These are phyloP conservation scores for Podaxis sp. DNA, from an alignment of 768 basidiomycete species.

Conservation along the genomic window DNA sequence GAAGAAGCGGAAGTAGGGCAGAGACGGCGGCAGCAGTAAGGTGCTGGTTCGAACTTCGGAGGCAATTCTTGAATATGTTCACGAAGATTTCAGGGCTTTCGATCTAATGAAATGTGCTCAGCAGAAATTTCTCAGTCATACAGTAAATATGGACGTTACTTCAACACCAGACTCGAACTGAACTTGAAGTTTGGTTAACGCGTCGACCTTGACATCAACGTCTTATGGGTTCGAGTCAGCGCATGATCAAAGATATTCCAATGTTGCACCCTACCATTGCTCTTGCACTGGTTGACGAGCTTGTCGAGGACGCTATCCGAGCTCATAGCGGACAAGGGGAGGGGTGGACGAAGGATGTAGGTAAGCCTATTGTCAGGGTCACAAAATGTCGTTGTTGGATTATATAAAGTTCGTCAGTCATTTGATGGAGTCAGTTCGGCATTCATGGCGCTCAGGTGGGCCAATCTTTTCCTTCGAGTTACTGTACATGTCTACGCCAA, in stretches of 20 bases:
- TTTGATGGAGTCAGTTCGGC: not conserved
- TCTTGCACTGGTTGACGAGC: constrained; percentile 64
- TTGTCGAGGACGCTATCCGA: constrained; percentile 50
- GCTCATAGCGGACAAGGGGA: constrained; percentile 42
- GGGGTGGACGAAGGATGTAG: constrained; percentile 3
- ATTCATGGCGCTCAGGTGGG: not conserved
- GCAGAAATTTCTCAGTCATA: not conserved
- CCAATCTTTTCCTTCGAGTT: too few species aligned
- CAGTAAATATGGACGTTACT: constrained; percentile 37
- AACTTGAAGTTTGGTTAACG: constrained; percentile 71
- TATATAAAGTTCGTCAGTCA: constrained; percentile 11
- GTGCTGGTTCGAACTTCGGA: constrained; percentile 81
- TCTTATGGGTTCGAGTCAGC: constrained; percentile 39
- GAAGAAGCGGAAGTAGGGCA: constrained; percentile 64
- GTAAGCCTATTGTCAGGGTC: constrained; percentile 7
- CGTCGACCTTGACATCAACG: constrained; percentile 79
- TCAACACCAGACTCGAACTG: constrained; percentile 71
- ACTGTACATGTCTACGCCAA: too few species aligned
- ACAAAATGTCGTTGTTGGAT: constrained; percentile 11
- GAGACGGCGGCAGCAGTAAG: constrained; percentile 75
- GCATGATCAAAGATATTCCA: not conserved
- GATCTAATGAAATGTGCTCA: constrained; percentile 43
- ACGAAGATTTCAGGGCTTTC: constrained; percentile 71
- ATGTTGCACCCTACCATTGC: constrained; percentile 44
- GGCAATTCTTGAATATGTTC: constrained; percentile 64